phyloP scores from a whole-genome alignment of 768 basidiomycete genomes.

The Leccinum incarnatum region DNA sequence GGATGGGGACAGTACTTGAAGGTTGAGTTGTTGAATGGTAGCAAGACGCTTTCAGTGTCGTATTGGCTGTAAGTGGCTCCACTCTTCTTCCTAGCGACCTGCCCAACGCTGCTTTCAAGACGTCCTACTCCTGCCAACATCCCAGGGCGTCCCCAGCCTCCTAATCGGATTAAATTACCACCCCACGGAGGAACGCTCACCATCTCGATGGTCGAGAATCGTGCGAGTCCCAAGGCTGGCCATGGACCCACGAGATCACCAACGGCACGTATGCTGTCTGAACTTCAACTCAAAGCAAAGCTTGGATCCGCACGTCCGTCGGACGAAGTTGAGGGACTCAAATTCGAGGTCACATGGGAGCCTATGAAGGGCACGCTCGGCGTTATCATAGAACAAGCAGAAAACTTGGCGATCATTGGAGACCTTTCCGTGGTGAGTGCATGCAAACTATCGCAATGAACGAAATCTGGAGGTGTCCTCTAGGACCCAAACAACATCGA shows the following conservation, averaged over 20 bases:
- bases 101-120: conserved; percentile 23
- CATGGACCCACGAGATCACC: conserved; percentile 53
- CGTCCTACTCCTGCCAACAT: conserved; percentile 37
- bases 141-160: conserved; percentile 30
- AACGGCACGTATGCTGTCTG: conserved; percentile 51
- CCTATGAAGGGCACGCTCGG: conserved; percentile 67
- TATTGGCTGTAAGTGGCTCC: conserved; percentile 78
- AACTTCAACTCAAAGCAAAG: conserved; percentile 64
- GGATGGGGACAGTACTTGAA: conserved; percentile 82
- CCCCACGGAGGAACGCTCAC: conserved; percentile 69
- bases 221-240: conserved; percentile 36
- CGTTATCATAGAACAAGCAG: conserved; percentile 49
- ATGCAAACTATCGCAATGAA: not conserved
- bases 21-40: conserved; percentile 65
- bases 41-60: conserved; percentile 66
- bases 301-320: conserved; percentile 54
- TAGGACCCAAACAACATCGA: conserved; percentile 70
- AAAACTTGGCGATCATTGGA: conserved; percentile 39
- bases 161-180: conserved; percentile 45
- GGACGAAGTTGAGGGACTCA: conserved; percentile 71
- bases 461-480: not conserved
- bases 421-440: conserved; percentile 57
- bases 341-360: conserved; percentile 76
- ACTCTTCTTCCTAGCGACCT: not conserved
- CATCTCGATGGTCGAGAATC: conserved; percentile 63